Percentiles rank a stretch among this genome's conserved stretches.
phyloP scores from a whole-genome alignment of 495 filamentous ascomycete genomes.

The Physcia stellaris region DNA sequence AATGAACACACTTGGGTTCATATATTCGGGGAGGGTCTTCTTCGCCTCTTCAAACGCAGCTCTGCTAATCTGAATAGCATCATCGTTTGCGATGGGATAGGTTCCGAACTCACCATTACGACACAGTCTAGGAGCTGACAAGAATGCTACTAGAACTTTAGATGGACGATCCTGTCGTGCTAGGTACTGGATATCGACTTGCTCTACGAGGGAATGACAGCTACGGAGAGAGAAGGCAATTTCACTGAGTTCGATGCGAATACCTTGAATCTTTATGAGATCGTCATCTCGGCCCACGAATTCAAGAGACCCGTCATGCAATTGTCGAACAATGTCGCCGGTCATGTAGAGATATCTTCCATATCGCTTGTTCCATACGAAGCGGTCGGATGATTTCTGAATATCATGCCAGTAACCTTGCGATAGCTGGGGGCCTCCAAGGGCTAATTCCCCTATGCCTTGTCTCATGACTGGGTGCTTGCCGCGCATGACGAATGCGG shows the following conservation, averaged over 20 bases:
- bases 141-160: constrained; percentile 23
- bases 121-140: constrained; percentile 16
- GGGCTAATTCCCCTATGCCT: constrained; percentile 30
- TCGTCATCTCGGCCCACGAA: constrained; percentile 28
- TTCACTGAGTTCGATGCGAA: constrained; percentile 26
- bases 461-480: constrained; percentile 22
- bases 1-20: constrained; percentile 24
- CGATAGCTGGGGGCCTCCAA: constrained; percentile 29
- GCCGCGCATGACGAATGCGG: constrained; percentile 22
- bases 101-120: neutral
- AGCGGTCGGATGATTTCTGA: constrained; percentile 27
- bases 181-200: constrained; percentile 19
- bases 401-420: constrained; percentile 31
- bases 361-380: constrained; percentile 21
- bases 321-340: constrained; percentile 35
- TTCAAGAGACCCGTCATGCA: constrained; percentile 29
- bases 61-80: constrained; percentile 13
- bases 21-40: constrained; percentile 18
- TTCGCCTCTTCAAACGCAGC: constrained; percentile 17
- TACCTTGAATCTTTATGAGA: constrained; percentile 25
- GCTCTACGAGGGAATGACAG: constrained; percentile 21
- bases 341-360: constrained; percentile 31
- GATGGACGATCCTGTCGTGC: constrained; percentile 20
- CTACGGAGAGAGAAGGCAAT: constrained; percentile 22
- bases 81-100: constrained; percentile 4